Base-by-base conservation (phyloP, 139 green algal genomes). In the Chlorella sp. region DNA sequence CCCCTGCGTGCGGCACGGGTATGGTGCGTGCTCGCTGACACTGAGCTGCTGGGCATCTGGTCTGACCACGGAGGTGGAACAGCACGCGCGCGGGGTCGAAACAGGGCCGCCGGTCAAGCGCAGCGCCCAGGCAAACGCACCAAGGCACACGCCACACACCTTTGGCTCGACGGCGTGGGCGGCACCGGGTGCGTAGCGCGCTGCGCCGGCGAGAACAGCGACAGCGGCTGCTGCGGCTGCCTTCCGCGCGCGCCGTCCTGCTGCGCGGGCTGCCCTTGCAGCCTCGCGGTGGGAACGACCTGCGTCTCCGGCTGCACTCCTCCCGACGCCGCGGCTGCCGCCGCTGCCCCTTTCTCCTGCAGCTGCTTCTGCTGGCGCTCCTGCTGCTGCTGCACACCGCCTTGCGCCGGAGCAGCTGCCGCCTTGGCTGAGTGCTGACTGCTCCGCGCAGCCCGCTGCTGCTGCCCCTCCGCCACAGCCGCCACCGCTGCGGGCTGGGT, bases 81-180 rank as follows among this genome's bases (percentile, higher is more conserved):
- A 55, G 17, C 42, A 55, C 42, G 42, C 10, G 17, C 17, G 42
- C 17, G 17, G 17, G 10, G 42, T 24, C 10, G 42, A 10, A 55
- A 55, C 42, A 55, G 42, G 42, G 17, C 17, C n/a, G n/a, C 42
- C 42, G 42, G 42, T 55, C 42, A 55, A 10, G 10, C 10, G 42
- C 42, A 55, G 17, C 10, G 42, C n/a, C n/a, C 42, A 55, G 10
- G 42, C 10, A 24, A 55, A 55, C 10, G 42, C 42, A 55, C 10
- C 10, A 24, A 55, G 42, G 42, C 17, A 17, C 17, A 55, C 10
- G 42, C 10, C 17, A 10, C 42, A 6, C 49, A 74, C 70, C 71
- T 76, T 62, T 77, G 72, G 63, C 72, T 77, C 36, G 72, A 34
- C 2, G 72, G 72, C 5, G 72, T 77, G 3, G 63, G 27, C 31